Conservation (phyloP, 2,329 filamentous ascomycete species). For the Diaporthe nobilis region DNA sequence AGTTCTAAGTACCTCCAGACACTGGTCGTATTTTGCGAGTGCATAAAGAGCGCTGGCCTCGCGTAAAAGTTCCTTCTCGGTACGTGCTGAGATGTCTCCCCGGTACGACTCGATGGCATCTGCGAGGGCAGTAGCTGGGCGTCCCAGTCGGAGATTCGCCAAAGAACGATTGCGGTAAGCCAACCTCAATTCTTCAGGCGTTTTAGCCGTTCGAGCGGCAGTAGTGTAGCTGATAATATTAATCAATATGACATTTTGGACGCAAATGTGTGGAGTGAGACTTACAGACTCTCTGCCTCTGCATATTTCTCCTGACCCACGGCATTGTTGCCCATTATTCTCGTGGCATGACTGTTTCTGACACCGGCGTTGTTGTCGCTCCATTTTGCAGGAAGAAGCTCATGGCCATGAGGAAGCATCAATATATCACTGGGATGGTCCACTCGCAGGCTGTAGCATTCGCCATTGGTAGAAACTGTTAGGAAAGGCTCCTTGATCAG, state of each 20-base stretch:
- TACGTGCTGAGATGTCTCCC: neutral
- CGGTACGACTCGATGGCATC: neutral
- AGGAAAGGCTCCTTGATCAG: neutral
- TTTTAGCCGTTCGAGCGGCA: neutral
- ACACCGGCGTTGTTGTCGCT: rapidly evolving
- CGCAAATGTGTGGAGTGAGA: rapidly evolving
- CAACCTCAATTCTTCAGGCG: neutral
- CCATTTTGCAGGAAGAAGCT: neutral
- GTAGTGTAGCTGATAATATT: neutral
- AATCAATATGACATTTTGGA: too few species aligned
- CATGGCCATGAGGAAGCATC: neutral
- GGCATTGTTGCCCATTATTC: neutral
- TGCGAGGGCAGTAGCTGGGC: neutral
- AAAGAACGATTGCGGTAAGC: neutral
- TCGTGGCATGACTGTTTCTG: neutral
- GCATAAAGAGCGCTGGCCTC: neutral
- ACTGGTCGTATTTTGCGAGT: neutral
- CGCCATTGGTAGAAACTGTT: rapidly evolving
- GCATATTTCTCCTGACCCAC: neutral
- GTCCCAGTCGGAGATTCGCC: neutral
- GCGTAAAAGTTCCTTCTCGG: neutral
- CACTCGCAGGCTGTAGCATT: neutral
- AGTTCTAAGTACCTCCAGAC: neutral
- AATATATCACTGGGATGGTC: neutral
- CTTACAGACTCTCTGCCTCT: neutral